Base-by-base conservation (phyloP, 495 filamentous ascomycete genomes). In the Ramalina intermedia region DNA sequence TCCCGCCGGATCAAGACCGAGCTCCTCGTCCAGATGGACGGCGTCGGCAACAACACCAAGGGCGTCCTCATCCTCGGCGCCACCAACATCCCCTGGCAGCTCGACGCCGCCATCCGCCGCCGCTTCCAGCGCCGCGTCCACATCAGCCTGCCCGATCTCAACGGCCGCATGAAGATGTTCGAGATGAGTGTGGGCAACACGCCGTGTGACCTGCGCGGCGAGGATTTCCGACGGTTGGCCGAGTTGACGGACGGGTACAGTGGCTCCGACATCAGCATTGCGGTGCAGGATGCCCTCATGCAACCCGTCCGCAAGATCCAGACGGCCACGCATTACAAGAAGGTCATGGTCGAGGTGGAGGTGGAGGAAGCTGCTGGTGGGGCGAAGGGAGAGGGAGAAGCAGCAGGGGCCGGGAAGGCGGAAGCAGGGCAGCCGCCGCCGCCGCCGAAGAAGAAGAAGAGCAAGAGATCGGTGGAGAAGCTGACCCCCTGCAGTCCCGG, bases 11-110 rank as follows among this genome's bases (percentile, higher is more conserved):
- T 99, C 68, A 99, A 99, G 63, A 99, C 91, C 14, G 91, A 99
- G 63, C 78, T 99, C 63, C 76, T 99, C 17, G 93, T 99, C 13
- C 91, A 99, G 61, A 99, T 99, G 91, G 91, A 99, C 58, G 91
- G 91, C 64, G 91, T 99, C 4, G 93, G 93, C 38, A 87, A 87
- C 37, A 91, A 96, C 66, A 86, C 80, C 47, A 87, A 81, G 58
- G 93, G 90, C 37, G 90, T 99, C 9, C 71, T 99, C 33, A 94
- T 99, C 38, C 75, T 99, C 11, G 91, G 93, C 45, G 91, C 91
- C 48, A 99, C 91, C 41, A 99, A 99, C 61, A 96, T 99, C 59
- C 91, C 91, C 7, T 99, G 91, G 91, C 91, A 99, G 66, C 74
- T 99, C 37, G 91, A 99, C 66, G 87, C 88, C n/a, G 91, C 91